Evolutionary conservation across 2,329 filamentous ascomycete genomes (phyloP).

Genomic region (Penicillium sp.): DNA sequence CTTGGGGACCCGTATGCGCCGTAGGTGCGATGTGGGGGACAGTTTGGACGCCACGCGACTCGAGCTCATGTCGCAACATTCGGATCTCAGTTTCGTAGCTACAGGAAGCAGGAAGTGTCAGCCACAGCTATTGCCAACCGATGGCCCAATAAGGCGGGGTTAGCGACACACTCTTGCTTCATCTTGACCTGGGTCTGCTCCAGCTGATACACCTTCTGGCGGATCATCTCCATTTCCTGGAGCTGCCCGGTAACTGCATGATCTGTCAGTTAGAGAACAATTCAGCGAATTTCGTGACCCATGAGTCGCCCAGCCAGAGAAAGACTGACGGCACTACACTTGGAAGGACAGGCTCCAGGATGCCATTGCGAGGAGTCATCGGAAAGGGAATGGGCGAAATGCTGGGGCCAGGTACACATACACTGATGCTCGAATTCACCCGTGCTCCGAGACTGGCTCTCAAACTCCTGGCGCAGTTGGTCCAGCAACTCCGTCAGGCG

Average conservation of each 20-base stretch:
- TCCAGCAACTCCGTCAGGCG: slow-evolving; percentile 91
- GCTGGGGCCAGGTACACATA: slow-evolving; percentile 55
- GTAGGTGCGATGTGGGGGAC: slow-evolving; percentile 69
- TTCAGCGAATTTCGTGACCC: slow-evolving; percentile 21
- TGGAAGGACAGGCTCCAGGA: not conserved
- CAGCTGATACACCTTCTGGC: slow-evolving; percentile 88
- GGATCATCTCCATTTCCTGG: slow-evolving; percentile 90
- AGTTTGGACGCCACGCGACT: slow-evolving; percentile 62
- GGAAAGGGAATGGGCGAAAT: not conserved
- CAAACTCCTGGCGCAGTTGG: slow-evolving; percentile 85
- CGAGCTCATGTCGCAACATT: slow-evolving; percentile 82
- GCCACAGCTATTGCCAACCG: slow-evolving; percentile 6
- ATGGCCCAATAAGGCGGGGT: slow-evolving; percentile 1
- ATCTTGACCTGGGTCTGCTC: slow-evolving; percentile 85
- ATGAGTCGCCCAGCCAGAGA: slow-evolving; percentile 11
- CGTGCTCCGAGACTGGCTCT: slow-evolving; percentile 73
- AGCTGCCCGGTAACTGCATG: slow-evolving; percentile 78
- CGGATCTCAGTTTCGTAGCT: slow-evolving; percentile 94
- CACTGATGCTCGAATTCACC: slow-evolving; percentile 91
- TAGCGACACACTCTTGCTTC: slow-evolving; percentile 74
- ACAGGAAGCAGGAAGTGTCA: slow-evolving; percentile 17
- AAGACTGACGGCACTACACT: slow-evolving; percentile 10
- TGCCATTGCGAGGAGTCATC: not conserved
- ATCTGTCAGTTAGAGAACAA: slow-evolving; percentile 29
- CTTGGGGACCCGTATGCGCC: slow-evolving; percentile 77